These are phyloP conservation scores for Penicillium psychrofluorescens DNA, from an alignment of 495 filamentous ascomycete species.

Conservation along the genomic window DNA sequence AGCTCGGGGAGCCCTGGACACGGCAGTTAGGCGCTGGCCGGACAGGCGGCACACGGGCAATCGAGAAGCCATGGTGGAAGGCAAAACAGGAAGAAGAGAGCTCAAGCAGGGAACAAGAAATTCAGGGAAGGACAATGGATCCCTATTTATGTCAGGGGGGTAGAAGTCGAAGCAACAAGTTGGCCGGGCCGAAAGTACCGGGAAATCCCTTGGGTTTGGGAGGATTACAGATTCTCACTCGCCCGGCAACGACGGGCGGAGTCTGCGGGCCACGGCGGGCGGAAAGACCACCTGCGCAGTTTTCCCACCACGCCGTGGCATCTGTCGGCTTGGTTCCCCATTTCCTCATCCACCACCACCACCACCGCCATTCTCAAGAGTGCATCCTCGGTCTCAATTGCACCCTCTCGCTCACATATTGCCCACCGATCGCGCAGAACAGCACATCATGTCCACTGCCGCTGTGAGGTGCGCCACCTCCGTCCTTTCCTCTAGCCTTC, in stretches of 20 bases:
- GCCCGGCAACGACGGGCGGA: too few relatives aligned
- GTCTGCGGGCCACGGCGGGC: too few relatives aligned
- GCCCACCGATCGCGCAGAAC: not conserved
- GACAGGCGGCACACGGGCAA: slow-evolving; percentile 32
- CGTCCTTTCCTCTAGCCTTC: not conserved
- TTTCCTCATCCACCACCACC: too few relatives aligned
- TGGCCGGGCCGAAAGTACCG: too few relatives aligned
- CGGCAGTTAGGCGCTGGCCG: slow-evolving; percentile 23
- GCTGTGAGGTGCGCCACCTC: slow-evolving; percentile 29
- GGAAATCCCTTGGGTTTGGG: too few relatives aligned
- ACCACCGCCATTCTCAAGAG: too few relatives aligned
- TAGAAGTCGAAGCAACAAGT: too few relatives aligned
- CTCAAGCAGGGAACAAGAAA: not conserved
- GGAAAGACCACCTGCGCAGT: too few relatives aligned
- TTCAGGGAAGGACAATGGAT: not conserved
- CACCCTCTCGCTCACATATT: not conserved
- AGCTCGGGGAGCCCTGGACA: slow-evolving; percentile 21
- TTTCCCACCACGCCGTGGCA: too few relatives aligned
- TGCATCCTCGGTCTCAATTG: not conserved
- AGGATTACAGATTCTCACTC: too few relatives aligned
- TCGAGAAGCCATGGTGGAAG: slow-evolving; percentile 34
- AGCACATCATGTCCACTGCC: slow-evolving; percentile 29
- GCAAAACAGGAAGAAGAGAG: not conserved
- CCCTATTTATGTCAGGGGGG: too few relatives aligned
- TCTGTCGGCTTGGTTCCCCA: too few relatives aligned